Evolutionary conservation across 2,329 filamentous ascomycete genomes (phyloP).

Genomic region (Emericellopsis atlantica): DNA sequence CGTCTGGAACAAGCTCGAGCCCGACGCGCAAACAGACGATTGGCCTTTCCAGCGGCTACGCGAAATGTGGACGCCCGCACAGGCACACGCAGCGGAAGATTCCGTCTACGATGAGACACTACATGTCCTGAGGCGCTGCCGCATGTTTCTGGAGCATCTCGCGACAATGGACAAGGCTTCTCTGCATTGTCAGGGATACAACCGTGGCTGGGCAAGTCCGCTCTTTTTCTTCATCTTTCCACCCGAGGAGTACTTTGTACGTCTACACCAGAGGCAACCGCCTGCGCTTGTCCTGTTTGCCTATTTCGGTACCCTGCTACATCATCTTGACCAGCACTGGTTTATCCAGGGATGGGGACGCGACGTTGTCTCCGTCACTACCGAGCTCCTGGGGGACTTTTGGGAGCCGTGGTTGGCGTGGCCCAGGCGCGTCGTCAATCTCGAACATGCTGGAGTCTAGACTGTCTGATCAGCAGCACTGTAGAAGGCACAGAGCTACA

Average conservation of each 20-base stretch:
- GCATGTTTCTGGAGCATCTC: slow-evolving; percentile 7
- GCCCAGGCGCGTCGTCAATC: neutral
- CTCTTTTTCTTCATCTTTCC: slow-evolving; percentile 7
- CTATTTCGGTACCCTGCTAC: slow-evolving; percentile 7
- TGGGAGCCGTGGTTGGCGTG: slow-evolving; percentile 4
- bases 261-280: slow-evolving; percentile 9
- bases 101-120: slow-evolving; percentile 6
- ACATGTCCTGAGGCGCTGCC: slow-evolving; percentile 4
- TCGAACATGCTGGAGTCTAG: neutral
- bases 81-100: neutral
- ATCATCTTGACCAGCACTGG: slow-evolving; percentile 5
- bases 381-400: slow-evolving; percentile 8
- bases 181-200: slow-evolving; percentile 5
- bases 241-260: slow-evolving; percentile 7
- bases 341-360: slow-evolving; percentile 8
- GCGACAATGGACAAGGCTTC: slow-evolving; percentile 1
- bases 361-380: slow-evolving; percentile 7
- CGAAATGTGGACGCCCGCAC: no score
- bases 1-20: slow-evolving; percentile 8
- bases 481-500: no score
- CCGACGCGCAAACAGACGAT: neutral
- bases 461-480: no score
- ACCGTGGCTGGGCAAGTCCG: slow-evolving; percentile 7
- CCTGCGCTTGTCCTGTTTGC: slow-evolving; percentile 8
- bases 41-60: no score